phyloP scores from a whole-genome alignment of 140 eudicot species.

The Artemisia princeps region DNA sequence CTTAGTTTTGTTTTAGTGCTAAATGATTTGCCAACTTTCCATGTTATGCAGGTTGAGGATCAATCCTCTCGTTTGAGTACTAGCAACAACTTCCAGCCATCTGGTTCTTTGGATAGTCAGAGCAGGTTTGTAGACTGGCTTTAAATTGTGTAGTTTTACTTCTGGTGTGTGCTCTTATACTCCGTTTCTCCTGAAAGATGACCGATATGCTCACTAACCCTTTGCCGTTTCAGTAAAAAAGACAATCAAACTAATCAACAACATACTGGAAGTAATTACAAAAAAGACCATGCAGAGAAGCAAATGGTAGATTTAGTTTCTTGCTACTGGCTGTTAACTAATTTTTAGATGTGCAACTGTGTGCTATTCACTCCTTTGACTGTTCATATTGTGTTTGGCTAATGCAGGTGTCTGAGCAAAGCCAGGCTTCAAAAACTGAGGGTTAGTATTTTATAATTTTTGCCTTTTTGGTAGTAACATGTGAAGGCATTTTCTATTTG shows the following conservation, averaged over 20 bases:
- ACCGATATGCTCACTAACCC: slow-evolving; percentile 7
- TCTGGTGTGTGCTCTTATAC: not conserved
- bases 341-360: slow-evolving; percentile 2
- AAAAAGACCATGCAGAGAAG: slow-evolving; percentile 38
- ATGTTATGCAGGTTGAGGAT: slow-evolving; percentile 41
- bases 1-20: not conserved
- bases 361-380: slow-evolving; percentile 10
- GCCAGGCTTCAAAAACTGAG: slow-evolving; percentile 38
- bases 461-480: slow-evolving; percentile 7
- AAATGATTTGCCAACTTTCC: slow-evolving; percentile 11
- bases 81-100: slow-evolving; percentile 30
- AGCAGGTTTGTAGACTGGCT: slow-evolving; percentile 40
- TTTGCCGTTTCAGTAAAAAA: slow-evolving; percentile 34
- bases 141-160: slow-evolving; percentile 1
- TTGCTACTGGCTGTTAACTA: not conserved
- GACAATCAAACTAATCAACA: slow-evolving; percentile 38
- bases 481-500: not conserved
- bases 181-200: not conserved
- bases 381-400: slow-evolving; percentile 21
- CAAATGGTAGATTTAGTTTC: slow-evolving; percentile 28
- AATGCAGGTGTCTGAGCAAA: slow-evolving; percentile 49
- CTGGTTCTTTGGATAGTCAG: slow-evolving; percentile 42
- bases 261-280: slow-evolving; percentile 27
- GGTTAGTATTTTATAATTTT: slow-evolving; percentile 40
- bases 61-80: slow-evolving; percentile 34